Percentiles rank a stretch among this genome's conserved stretches.
Evolutionary conservation across 495 filamentous ascomycete genomes (phyloP).

Genomic region (Articulospora tetracladia): DNA sequence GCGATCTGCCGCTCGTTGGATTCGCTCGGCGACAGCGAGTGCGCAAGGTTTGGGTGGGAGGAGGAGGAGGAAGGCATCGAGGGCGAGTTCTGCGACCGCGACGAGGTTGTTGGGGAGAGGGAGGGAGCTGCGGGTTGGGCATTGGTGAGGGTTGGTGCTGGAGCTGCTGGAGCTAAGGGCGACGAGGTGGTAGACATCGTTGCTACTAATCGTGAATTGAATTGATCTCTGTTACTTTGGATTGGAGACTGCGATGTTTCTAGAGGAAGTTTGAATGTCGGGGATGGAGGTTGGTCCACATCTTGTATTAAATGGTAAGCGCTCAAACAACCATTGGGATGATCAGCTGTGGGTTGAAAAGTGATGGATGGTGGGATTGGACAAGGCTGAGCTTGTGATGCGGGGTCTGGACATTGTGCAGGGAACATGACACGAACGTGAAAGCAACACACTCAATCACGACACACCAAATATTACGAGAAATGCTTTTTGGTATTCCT

Average conservation of each 20-base stretch:
- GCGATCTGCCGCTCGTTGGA: conserved; percentile 29
- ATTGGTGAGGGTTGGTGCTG: background rate
- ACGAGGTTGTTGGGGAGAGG: conserved; percentile 14
- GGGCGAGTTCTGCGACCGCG: conserved; percentile 8
- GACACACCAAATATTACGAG: background rate
- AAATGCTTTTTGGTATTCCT: conserved; percentile 17
- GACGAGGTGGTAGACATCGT: conserved; percentile 15
- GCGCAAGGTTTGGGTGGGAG: conserved; percentile 10
- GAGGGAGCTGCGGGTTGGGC: conserved; percentile 4
- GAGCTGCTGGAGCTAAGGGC: background rate
- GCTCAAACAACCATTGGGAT: background rate
- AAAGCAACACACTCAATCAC: background rate
- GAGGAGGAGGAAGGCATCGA: conserved; percentile 16
- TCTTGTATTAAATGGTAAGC: background rate
- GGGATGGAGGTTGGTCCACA: background rate
- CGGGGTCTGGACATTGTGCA: conserved; percentile 13
- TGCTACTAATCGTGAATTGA: no score
- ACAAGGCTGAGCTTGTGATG: conserved; percentile 13
- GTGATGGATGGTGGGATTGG: background rate
- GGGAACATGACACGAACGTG: background rate
- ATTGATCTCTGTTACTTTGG: background rate
- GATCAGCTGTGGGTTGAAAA: background rate
- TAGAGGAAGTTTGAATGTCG: no score
- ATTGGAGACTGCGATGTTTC: no score
- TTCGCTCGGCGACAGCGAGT: background rate